Evolutionary conservation across 169 alveolate species (phyloP), one percentile per base, ranked within the genome.

Genomic region (Cryptosporidium viatorum): DNA sequence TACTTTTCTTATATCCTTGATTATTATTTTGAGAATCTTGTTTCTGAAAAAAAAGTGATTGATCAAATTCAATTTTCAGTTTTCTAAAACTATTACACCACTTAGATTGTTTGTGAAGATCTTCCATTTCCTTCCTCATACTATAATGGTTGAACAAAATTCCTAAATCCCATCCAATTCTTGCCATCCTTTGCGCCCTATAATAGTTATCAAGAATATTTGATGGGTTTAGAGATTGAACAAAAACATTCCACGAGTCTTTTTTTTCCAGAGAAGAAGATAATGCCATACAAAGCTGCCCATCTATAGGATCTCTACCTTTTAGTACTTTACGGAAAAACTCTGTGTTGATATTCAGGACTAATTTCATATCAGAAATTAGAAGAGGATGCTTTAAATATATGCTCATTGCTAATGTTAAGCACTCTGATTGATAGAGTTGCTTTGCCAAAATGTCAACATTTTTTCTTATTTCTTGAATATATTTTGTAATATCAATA

Each of bases 101-200:
- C 50, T 80, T 80, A 26, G 89, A 80, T 39, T 80, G 89, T 18
- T 35, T 80, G 41, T 80, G 74, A 37, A 80, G 70, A 26, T 80
- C 89, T 21, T 80, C 89, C 89, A 80, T 80, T 31, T 80, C 89
- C 21, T 80, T 80, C 51, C 89, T 80, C 89, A 80, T 80, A 33
- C 89, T 80, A 23, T 80, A 80, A 37, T 80, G 89, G 51, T 80
- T 80, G 35, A 31, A 80, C 37, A 80, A 62, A 45, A 80, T 80
- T 8, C 89, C 89, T 31, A 80, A 80, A 41, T 80, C 89, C 89
- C 89, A 80, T n/a, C 89, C 89, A 33, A 80, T 80, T 62, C 89
- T 80, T 41, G 89, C 89, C 89, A 80, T 80, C 23, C 89, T 33
- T 39, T 80, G 89, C 12, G 89, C 80, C n/a, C 89, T 80, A 39